Percentiles rank a stretch among this genome's conserved stretches.
These are phyloP conservation scores for Pelomyxa schiedti DNA, from an alignment of 78 protist species.

Conservation along the genomic window DNA sequence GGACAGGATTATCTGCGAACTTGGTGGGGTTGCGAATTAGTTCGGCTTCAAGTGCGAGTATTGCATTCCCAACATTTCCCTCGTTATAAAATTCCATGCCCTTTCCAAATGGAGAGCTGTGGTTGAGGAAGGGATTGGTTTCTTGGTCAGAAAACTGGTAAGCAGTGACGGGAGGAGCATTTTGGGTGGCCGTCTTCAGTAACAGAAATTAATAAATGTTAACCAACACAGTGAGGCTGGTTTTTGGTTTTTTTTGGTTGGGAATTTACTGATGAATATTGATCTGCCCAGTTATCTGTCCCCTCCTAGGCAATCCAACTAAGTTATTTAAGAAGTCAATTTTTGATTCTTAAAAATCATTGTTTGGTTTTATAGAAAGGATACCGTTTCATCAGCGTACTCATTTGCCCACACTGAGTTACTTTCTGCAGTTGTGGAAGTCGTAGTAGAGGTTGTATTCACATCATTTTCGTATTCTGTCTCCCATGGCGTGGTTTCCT, in stretches of 20 bases:
- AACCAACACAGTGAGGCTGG: too few species aligned
- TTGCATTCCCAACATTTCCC: constrained; percentile 37
- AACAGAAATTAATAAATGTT: too few species aligned
- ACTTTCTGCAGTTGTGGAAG: too few species aligned
- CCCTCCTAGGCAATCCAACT: neutral
- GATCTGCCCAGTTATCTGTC: neutral
- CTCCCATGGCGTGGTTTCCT: neutral
- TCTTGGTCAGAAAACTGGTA: neutral
- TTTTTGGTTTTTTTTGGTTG: too few species aligned
- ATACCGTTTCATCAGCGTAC: neutral
- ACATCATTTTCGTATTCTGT: too few species aligned
- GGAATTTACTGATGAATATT: neutral
- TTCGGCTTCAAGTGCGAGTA: constrained; percentile 59
- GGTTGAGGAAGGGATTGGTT: neutral
- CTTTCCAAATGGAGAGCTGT: neutral
- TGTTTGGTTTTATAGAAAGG: too few species aligned
- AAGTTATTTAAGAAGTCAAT: neutral
- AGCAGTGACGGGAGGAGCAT: neutral
- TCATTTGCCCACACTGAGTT: neutral
- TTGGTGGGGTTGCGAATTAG: neutral
- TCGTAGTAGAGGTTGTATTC: too few species aligned
- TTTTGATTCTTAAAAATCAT: too few species aligned
- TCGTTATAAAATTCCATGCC: constrained; percentile 51
- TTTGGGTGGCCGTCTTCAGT: neutral
- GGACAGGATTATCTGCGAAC: neutral